Conservation (phyloP, 75 land plant genomes). For the Sequoia sempervirens region DNA sequence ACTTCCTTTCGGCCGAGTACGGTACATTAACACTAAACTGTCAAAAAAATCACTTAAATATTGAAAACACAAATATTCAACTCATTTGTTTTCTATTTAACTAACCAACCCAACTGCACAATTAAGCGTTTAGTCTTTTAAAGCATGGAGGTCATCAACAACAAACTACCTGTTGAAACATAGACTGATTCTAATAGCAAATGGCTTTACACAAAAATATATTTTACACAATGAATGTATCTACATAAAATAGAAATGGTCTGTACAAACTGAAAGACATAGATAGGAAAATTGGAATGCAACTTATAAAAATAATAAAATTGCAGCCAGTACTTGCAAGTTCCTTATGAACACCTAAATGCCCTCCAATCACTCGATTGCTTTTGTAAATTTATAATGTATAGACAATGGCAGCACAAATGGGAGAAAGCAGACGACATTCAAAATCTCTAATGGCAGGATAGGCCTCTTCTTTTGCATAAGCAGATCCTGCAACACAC, state of each 20-base stretch:
- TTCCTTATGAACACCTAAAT: background rate
- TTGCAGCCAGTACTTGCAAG: background rate
- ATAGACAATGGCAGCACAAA: background rate
- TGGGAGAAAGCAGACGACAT: background rate
- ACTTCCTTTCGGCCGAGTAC: background rate
- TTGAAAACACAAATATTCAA: background rate
- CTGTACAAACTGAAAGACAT: background rate
- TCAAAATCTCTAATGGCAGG: background rate
- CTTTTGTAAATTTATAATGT: background rate
- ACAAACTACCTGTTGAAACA: background rate
- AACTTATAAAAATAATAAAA: background rate
- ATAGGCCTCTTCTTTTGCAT: background rate
- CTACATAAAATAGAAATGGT: background rate
- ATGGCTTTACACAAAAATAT: background rate
- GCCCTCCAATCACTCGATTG: background rate
- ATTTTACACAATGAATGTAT: slow-evolving; percentile 3
- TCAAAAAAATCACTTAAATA: background rate
- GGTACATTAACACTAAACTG: background rate
- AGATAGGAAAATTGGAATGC: background rate
- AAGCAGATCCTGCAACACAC: background rate
- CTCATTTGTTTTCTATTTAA: background rate
- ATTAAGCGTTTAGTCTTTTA: background rate
- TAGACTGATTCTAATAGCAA: background rate
- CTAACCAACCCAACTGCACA: background rate
- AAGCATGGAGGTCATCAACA: background rate